These are phyloP conservation scores for Yarrowia divulgata DNA, from an alignment of 805 yeast species.

Conservation along the genomic window DNA sequence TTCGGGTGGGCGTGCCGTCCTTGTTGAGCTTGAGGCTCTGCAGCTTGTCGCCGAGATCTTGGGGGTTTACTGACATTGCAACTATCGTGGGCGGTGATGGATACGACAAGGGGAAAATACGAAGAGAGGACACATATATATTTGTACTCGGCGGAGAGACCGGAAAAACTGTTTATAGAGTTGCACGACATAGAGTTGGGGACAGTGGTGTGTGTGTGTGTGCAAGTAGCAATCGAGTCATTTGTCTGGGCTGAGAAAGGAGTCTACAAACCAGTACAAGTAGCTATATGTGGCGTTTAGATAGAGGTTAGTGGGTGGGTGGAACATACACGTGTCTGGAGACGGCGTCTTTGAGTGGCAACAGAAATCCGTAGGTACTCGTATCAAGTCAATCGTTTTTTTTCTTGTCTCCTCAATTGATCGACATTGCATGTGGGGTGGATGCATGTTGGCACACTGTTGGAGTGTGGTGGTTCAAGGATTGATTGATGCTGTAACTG, in stretches of 20 bases:
- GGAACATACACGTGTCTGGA: too few species aligned
- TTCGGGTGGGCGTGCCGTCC: constrained; percentile 19
- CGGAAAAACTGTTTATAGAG: constrained; percentile 29
- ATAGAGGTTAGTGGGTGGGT: too few species aligned
- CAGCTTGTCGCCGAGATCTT: constrained; percentile 34
- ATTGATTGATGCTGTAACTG: too few species aligned
- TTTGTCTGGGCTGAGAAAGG: background rate
- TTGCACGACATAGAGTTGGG: constrained; percentile 21
- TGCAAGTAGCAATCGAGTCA: constrained; percentile 23
- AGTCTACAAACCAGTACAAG: too few species aligned
- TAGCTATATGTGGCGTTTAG: too few species aligned
- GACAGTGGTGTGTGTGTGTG: background rate
- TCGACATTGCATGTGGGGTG: constrained; percentile 30
- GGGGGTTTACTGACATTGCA: constrained; percentile 26
- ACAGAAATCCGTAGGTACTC: too few species aligned
- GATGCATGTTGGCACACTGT: background rate
- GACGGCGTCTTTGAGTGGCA: too few species aligned
- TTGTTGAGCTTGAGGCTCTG: constrained; percentile 14
- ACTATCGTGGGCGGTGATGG: background rate
- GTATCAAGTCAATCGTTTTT: background rate
- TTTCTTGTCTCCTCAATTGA: background rate
- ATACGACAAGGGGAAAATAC: background rate
- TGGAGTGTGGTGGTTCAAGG: too few species aligned
- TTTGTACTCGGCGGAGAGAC: too few species aligned
- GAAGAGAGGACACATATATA: constrained; percentile 11